phyloP scores from a whole-genome alignment of 2,329 filamentous ascomycete genomes.

The Penicillium sp. region DNA sequence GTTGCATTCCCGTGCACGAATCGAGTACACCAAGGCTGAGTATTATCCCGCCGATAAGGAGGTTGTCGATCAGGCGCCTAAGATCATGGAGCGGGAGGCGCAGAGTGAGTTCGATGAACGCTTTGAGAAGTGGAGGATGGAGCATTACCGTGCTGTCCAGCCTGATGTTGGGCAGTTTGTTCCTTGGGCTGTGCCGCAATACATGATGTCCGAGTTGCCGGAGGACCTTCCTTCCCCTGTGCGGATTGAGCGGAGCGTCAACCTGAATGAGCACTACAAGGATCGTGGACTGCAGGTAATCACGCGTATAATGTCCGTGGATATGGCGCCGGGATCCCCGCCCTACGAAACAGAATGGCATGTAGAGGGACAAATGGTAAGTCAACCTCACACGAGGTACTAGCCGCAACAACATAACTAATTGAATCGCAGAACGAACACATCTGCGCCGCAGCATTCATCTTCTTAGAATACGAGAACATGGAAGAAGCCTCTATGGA shows the following conservation, averaged over 20 bases:
- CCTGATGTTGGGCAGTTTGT: constrained; percentile 30
- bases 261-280: constrained; percentile 39
- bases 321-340: constrained; percentile 59
- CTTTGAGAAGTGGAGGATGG: constrained; percentile 25
- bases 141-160: constrained; percentile 23
- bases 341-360: constrained; percentile 49
- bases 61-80: constrained; percentile 11
- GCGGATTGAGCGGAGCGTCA: constrained; percentile 28
- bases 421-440: constrained; percentile 55
- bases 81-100: constrained; percentile 19
- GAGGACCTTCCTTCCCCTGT: constrained; percentile 25
- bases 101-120: constrained; percentile 25
- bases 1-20: constrained; percentile 33
- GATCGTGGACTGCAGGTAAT: constrained; percentile 59
- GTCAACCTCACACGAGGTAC: not conserved
- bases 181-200: constrained; percentile 32
- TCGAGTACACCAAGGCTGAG: constrained; percentile 31
- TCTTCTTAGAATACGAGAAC: constrained; percentile 63
- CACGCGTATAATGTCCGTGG: constrained; percentile 61
- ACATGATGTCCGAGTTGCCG: constrained; percentile 29
- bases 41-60: constrained; percentile 29
- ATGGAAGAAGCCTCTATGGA: constrained; percentile 53
- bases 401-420: not conserved
- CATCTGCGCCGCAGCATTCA: constrained; percentile 63
- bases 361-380: constrained; percentile 50